Base-by-base conservation (phyloP, 371 early-diverging fungal species). In the Lichtheimia hyalospora region DNA sequence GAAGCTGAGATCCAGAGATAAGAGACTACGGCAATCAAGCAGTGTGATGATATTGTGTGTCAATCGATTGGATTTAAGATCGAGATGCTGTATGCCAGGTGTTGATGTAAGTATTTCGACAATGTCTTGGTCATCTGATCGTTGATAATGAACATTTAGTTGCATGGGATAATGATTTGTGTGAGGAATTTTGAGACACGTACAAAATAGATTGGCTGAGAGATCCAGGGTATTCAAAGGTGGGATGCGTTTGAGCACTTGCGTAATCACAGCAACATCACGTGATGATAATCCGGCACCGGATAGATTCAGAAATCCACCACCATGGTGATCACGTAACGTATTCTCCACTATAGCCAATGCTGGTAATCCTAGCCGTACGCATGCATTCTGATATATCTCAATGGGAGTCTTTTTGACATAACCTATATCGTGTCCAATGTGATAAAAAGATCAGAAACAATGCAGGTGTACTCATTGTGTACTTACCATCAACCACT, bases 191-290 rank as follows among this genome's bases (percentile, higher is more conserved):
- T 34, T 46, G n/a, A 46, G 0, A 7, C 21, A 21, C 46, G 46
- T 71, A 74, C 73, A 44, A 2, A 76, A 21, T 5, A 56, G 52
- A 51, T 67, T 71, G 39, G 61, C 67, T 2, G 73, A 70, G n/a
- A 74, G 62, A 55, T 69, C 65, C 13, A 69, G 39, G 28, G 49
- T 25, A 20, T 39, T 56, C 25, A 60, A 41, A 34, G 40, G 42
- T n/a, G 58, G 60, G 21, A 62, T 42, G 28, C 65, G 61, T 20
- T 62, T 49, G 18, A 68, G 50, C 25, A 70, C 54, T 55, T 66
- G 63, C 10, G 46, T 24, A 21, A 65, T 21, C 5, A 48, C 21
- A 16, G 40, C 28, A 52, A 54, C 24, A 24, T 65, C 63, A 41
- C 52, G 25, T 14, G 54, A 34, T 41, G 24, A 27, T 18, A 54